A percentile compares a stretch with the other conserved stretches of the same genome.
Evolutionary conservation across 2,329 filamentous ascomycete genomes (phyloP).

Genomic region (Didymella segeticola): DNA sequence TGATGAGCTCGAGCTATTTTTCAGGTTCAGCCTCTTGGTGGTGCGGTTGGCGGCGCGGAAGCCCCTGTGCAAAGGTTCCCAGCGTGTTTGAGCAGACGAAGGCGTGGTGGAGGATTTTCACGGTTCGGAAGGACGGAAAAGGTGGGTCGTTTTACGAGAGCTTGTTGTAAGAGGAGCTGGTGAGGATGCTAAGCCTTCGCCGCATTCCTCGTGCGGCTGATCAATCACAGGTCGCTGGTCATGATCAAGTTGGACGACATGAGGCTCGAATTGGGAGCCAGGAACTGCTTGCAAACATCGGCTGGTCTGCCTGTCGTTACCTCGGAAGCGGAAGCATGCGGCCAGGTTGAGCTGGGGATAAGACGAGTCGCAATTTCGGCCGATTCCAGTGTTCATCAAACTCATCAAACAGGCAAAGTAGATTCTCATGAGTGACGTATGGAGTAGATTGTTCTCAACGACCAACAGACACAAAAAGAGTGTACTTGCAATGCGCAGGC

Average conservation of each 20-base stretch:
- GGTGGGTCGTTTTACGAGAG: slow-evolving; percentile 6
- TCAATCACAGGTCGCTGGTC: slow-evolving; percentile 3
- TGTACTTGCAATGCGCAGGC: too few relatives aligned
- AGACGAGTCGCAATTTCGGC: slow-evolving; percentile 39
- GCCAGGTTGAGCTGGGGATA: slow-evolving; percentile 18
- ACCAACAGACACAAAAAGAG: too few relatives aligned
- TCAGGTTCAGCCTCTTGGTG: slow-evolving; percentile 20
- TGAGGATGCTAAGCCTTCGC: slow-evolving; percentile 6
- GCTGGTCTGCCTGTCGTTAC: slow-evolving; percentile 13
- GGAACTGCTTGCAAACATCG: slow-evolving; percentile 29
- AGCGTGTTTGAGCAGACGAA: slow-evolving; percentile 20
- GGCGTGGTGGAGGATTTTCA: slow-evolving; percentile 13
- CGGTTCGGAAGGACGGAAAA: slow-evolving; percentile 14
- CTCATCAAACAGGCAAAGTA: slow-evolving; percentile 19
- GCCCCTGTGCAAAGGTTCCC: slow-evolving; percentile 30
- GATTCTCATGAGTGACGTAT: not conserved
- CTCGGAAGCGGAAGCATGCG: slow-evolving; percentile 16
- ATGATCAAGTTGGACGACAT: slow-evolving; percentile 3
- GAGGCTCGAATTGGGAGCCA: slow-evolving; percentile 12
- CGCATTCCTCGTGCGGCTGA: slow-evolving; percentile 17
- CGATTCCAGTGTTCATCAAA: slow-evolving; percentile 22
- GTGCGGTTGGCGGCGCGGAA: slow-evolving; percentile 20
- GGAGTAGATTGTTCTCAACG: too few relatives aligned
- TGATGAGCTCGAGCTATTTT: slow-evolving; percentile 35
- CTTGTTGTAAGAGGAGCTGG: slow-evolving; percentile 2